phyloP scores from a whole-genome alignment of 1,139 yeast species.

The Scheffersomyces illinoinensis region DNA sequence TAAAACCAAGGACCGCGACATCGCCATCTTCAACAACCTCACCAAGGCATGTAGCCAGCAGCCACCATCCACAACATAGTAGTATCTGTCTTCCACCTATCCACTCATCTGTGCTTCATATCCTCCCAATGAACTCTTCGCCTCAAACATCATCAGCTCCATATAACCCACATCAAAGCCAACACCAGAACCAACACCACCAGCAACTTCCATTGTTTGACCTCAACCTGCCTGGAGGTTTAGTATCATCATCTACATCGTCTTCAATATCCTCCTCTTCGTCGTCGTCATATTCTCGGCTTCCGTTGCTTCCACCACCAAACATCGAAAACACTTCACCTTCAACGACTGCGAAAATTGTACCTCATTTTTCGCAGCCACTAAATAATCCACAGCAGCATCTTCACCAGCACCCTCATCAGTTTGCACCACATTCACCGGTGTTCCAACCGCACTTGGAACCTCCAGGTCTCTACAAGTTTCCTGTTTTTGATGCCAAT shows the following conservation, averaged over 20 bases:
- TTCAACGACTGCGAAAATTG: neutral
- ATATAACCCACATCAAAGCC: neutral
- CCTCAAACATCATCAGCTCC: neutral
- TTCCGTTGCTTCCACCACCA: neutral
- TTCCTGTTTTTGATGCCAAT: neutral
- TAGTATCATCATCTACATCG: neutral
- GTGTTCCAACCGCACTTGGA: neutral
- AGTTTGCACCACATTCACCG: neutral
- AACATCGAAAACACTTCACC: neutral
- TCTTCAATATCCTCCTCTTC: neutral
- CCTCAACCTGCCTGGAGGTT: neutral
- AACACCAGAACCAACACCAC: neutral
- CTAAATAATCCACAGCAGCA: neutral
- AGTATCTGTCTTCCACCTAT: neutral
- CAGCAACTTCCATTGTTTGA: neutral
- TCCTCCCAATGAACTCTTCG: neutral
- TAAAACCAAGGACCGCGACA: neutral
- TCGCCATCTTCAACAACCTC: neutral
- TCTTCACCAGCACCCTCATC: neutral
- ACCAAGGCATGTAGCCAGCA: neutral
- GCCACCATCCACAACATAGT: neutral
- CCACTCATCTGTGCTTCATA: neutral
- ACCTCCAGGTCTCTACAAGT: neutral
- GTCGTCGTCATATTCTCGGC: neutral
- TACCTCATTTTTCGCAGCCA: neutral